Percentiles rank a stretch among this genome's conserved stretches.
Conservation (phyloP, 148 eudicot genomes). For the Vaccinium myrtillus region DNA sequence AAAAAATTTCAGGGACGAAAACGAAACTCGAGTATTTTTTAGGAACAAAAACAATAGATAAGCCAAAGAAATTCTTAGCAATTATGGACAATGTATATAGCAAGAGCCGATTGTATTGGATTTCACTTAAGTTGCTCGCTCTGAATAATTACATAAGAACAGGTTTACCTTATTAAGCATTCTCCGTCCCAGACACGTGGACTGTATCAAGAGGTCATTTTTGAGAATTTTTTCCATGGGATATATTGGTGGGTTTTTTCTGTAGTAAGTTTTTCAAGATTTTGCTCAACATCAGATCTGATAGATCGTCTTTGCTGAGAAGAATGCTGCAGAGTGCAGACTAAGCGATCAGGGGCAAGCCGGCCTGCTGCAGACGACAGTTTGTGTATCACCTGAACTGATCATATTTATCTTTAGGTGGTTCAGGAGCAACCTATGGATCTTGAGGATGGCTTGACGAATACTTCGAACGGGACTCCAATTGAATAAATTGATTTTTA, state of each 20-base stretch:
- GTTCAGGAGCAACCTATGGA: constrained; percentile 14
- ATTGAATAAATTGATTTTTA: background rate
- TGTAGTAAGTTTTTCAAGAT: background rate
- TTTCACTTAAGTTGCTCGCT: background rate
- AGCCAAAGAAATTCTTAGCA: background rate
- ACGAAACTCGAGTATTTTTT: no score
- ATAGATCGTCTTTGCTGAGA: background rate
- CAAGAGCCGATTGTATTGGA: background rate
- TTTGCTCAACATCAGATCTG: background rate
- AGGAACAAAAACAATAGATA: no score
- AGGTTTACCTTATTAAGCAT: background rate
- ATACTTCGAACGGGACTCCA: background rate
- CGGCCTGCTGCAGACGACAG: background rate
- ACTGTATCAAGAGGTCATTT: background rate
- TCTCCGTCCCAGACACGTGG: background rate
- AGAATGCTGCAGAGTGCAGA: background rate
- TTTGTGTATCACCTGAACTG: background rate
- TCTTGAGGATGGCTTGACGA: background rate
- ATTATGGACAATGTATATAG: background rate
- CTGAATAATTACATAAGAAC: background rate
- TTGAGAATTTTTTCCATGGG: background rate
- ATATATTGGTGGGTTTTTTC: background rate
- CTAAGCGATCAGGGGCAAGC: background rate
- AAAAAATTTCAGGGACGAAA: no score
- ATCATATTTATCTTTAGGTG: constrained; percentile 16